Evolutionary conservation across 148 eudicot species (phyloP), one percentile per base, ranked within the genome.

Genomic region (Fallopia convolvulus): DNA sequence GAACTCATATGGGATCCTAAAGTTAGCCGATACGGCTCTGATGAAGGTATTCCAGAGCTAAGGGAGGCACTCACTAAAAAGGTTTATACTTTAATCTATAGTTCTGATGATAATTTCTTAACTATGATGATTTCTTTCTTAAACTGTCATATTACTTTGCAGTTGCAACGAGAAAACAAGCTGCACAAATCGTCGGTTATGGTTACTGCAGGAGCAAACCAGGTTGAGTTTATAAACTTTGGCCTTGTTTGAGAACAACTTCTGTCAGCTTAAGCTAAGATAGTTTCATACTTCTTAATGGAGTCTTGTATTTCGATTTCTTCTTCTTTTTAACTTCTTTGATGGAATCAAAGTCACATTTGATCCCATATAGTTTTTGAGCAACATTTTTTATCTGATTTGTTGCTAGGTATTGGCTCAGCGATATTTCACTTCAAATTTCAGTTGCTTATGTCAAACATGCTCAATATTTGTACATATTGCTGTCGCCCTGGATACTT

Each of bases 181-280:
- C 70, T 96, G 74, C 80, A 76, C 79, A 96, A 90, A 79, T 90
- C 95, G 56, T 87, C 97, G 17, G 89, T 96, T 81, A 91, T 93
- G 97, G 99, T 96, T 77, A 96, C 99, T 61, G 99, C 99, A 60
- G 99, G 99, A 8, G 99, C 99, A 56, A 96, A 96, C 86, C 99
- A 96, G 98, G 98, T 42, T 42, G 7, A 42, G 47, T 9, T 44
- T 44, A 44, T 44, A 44, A 44, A 8, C 47, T 44, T 44, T 44
- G 20, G 56, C 56, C 7, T 52, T 44, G 47, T 44, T 44, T 44
- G 47, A 44, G 11, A 44, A 44, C 47, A 44, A 44, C 47, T 42
- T 5, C 9, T 44, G 47, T 44, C 9, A 44, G 47, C 47, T 44
- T 44, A 44, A 44, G 47, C 47, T 44, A 44, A 44, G 47, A 44